A percentile compares a stretch with the other conserved stretches of the same genome.
Evolutionary conservation across 2,329 filamentous ascomycete species (phyloP).

Genomic region (Rhexocercosporidium sp.): DNA sequence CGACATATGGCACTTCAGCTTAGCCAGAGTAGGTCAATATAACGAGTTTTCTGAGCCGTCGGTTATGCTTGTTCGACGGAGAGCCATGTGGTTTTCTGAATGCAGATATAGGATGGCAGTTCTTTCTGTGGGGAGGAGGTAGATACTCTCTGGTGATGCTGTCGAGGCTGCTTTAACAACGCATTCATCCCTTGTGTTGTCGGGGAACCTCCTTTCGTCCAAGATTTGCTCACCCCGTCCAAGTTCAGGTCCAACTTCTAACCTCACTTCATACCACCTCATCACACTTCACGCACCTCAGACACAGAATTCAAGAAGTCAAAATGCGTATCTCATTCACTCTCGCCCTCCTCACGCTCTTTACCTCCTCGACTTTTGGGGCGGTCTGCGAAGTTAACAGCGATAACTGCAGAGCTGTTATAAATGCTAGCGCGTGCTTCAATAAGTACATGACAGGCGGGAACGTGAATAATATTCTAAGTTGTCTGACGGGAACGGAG

Average conservation of each 20-base stretch:
- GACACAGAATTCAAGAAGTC: neutral
- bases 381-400: constrained; percentile 22
- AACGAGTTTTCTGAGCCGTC: neutral
- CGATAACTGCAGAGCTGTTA: constrained; percentile 30
- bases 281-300: neutral
- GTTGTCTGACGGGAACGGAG: constrained; percentile 28
- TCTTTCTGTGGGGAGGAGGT: neutral
- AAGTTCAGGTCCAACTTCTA: neutral
- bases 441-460: constrained; percentile 24
- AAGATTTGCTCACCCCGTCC: neutral
- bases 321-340: constrained; percentile 15
- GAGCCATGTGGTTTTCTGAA: constrained; percentile 1
- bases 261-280: neutral
- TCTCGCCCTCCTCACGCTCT: constrained; percentile 1
- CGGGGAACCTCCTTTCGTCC: neutral
- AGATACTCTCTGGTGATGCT: neutral
- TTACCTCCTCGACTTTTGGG: neutral
- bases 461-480: constrained; percentile 24
- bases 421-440: constrained; percentile 30
- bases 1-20: neutral
- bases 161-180: neutral
- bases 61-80: neutral
- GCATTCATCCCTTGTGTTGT: neutral
- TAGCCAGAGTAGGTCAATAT: neutral
- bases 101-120: neutral